Base-by-base conservation (phyloP, 208 protist species). In the Acanthamoeba royreba region DNA sequence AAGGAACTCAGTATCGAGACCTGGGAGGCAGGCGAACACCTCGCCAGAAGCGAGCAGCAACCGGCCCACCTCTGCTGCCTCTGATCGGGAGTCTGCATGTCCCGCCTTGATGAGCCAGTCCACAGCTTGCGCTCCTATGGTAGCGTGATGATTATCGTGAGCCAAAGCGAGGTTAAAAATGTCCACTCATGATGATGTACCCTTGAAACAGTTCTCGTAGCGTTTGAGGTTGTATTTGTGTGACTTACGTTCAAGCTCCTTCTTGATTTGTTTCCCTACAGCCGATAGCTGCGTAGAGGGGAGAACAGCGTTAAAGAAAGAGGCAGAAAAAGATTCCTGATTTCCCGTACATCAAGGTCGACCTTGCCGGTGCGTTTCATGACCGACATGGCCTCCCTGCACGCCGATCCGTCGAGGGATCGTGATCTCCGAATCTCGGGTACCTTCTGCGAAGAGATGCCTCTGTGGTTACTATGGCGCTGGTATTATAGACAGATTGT, bases 171-270 rank as follows among this genome's bases (percentile, higher is more conserved):
- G 19, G 17, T 38, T 66, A 19, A 35, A 13, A 46, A 89, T 22
- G 4, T 19, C 22, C 40, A 86, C 7, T 15, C 15, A 86, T 47
- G 19, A 42, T 17, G 4, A 81, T 7, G 8, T 52, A 92, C 87
- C 87, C 35, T 35, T 45, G 42, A 92, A 92, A 31, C 87, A 92
- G 63, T 92, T 92, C 38, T 92, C 61, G 87, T 52, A 92, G 38
- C 87, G 87, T 42, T 92, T 92, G 87, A 92, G 87, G 49, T 92
- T 92, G 43, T 92, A 61, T 28, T 92, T 92, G 40, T 92, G 87
- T 4, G 35, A 61, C 63, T 53, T 72, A 11, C 42, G 40, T 22
- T 92, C 87, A 13, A 92, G 4, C 2, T 42, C 87, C 87, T 52
- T 55, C 13, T 35, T 9, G 58, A 92, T 92, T n/a, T 58, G 46